Evolutionary conservation across 306 rosid species (phyloP).

Genomic region (Datisca glomerata): DNA sequence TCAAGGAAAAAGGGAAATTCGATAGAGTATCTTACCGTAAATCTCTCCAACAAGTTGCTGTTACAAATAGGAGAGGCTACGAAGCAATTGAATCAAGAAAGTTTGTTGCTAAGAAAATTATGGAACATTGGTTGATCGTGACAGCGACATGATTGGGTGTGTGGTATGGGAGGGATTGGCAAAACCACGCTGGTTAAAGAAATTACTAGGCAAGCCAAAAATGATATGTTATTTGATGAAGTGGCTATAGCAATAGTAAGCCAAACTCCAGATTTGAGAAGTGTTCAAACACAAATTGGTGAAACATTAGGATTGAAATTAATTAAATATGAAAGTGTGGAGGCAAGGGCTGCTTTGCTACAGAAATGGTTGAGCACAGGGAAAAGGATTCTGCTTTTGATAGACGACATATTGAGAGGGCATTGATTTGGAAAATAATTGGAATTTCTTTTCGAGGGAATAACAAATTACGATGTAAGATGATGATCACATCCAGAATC

Average conservation of each 20-base stretch:
- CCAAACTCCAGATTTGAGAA: background rate
- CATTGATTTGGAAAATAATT: conserved; percentile 14
- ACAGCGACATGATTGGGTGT: conserved; percentile 1
- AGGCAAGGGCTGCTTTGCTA: background rate
- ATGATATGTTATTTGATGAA: background rate
- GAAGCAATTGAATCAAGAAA: conserved; percentile 2
- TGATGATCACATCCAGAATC: conserved; percentile 22
- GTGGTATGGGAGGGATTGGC: conserved; percentile 12
- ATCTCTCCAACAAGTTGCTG: background rate
- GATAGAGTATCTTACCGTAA: background rate
- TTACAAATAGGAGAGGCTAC: background rate
- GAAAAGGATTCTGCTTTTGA: conserved; percentile 9
- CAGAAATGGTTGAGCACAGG: background rate
- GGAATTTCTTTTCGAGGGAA: conserved; percentile 12
- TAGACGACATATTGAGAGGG: conserved; percentile 29
- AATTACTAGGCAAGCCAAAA: background rate
- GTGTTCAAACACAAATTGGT: background rate
- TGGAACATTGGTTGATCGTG: background rate
- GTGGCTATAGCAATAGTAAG: background rate
- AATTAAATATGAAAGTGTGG: background rate
- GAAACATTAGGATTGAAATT: background rate
- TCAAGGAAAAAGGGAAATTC: background rate
- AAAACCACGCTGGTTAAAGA: conserved; percentile 13
- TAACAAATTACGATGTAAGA: conserved; percentile 16
- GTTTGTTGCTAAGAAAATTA: background rate